These are phyloP conservation scores for Fusarium kyushuense DNA, from an alignment of 2,329 filamentous ascomycete species.

Conservation along the genomic window DNA sequence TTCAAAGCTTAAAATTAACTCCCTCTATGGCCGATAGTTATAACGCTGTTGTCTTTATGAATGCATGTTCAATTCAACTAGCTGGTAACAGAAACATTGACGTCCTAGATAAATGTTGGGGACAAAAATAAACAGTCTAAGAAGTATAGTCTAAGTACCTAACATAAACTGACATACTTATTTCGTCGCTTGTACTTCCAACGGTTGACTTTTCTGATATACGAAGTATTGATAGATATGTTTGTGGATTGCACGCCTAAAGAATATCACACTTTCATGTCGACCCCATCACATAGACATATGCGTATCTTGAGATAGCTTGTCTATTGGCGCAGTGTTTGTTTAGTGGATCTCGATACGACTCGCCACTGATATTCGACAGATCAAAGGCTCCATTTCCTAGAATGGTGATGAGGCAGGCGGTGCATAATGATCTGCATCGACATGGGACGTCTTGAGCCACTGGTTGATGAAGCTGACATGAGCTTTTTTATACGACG, in stretches of 20 bases:
- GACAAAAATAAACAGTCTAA: no score
- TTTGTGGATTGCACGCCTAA: no score
- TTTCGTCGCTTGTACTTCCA: no score
- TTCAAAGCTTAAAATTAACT: no score
- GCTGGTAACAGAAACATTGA: no score
- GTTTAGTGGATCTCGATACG: slow-evolving; percentile 31
- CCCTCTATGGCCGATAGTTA: no score
- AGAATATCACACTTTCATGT: no score
- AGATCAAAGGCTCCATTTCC: slow-evolving; percentile 6
- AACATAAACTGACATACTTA: no score
- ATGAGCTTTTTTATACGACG: neutral
- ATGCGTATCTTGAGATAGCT: neutral
- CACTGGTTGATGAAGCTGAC: neutral
- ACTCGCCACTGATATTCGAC: slow-evolving; percentile 32
- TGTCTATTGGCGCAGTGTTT: slow-evolving; percentile 12
- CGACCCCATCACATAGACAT: no score
- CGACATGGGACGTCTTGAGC: slow-evolving; percentile 21
- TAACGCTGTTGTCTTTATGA: neutral
- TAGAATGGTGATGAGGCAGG: slow-evolving; percentile 16
- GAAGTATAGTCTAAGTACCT: no score
- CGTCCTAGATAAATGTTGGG: no score
- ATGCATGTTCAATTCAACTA: neutral
- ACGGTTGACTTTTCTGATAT: no score
- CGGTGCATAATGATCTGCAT: slow-evolving; percentile 46
- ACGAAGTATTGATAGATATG: neutral